A percentile compares a stretch with the other conserved stretches of the same genome.
These are phyloP conservation scores for Fusarium stilboides DNA, from an alignment of 2,329 filamentous ascomycete genomes.

Conservation along the genomic window DNA sequence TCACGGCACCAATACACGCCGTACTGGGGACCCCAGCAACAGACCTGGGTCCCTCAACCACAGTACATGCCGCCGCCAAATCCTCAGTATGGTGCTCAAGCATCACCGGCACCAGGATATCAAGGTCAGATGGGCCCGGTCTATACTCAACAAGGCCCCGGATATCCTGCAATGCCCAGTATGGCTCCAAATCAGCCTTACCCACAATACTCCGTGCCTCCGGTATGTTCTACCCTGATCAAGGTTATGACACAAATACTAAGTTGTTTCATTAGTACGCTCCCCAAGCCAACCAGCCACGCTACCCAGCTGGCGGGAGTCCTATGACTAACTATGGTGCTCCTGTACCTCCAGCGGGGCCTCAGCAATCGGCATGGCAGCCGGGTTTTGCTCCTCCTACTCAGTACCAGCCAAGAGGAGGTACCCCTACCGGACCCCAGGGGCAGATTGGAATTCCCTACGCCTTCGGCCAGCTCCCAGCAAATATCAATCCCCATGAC, in stretches of 20 bases:
- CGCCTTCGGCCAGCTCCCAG: slow-evolving; percentile 83
- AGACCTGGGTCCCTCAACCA: slow-evolving; percentile 70
- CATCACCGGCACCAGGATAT: slow-evolving; percentile 60
- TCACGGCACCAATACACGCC: slow-evolving; percentile 78
- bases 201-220: slow-evolving; percentile 63
- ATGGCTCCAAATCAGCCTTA: slow-evolving; percentile 62
- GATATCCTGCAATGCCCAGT: slow-evolving; percentile 61
- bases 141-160: slow-evolving; percentile 62
- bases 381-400: slow-evolving; percentile 53
- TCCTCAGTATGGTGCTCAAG: slow-evolving; percentile 59
- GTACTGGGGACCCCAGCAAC: slow-evolving; percentile 73
- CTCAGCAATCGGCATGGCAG: slow-evolving; percentile 57
- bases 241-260: slow-evolving; percentile 5
- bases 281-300: slow-evolving; percentile 52
- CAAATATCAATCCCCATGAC: slow-evolving; percentile 77
- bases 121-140: slow-evolving; percentile 63
- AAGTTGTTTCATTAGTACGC: slow-evolving; percentile 49
- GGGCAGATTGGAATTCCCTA: slow-evolving; percentile 68
- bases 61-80: slow-evolving; percentile 67
- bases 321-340: slow-evolving; percentile 57
- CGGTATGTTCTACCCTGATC: slow-evolving; percentile 57
- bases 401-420: slow-evolving; percentile 52
- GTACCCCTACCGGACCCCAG: slow-evolving; percentile 52
- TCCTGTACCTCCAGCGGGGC: slow-evolving; percentile 51
- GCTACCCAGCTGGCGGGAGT: slow-evolving; percentile 54